A percentile compares a stretch with the other conserved stretches of the same genome.
Evolutionary conservation across 345 rosid species (phyloP).

Genomic region (Turnera subulata): DNA sequence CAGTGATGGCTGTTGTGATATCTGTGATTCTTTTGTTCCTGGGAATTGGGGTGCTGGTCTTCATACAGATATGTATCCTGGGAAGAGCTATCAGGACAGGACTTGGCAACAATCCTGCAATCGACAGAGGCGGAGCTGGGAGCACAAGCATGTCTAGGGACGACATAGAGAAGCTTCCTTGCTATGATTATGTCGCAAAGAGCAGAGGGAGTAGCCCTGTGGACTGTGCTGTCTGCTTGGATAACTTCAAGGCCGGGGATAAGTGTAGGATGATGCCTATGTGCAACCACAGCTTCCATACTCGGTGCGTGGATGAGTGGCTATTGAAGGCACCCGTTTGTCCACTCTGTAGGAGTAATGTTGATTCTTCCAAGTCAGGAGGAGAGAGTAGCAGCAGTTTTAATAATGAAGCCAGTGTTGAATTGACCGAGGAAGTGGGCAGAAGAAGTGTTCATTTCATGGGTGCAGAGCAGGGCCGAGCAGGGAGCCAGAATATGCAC

Average conservation of each 20-base stretch:
- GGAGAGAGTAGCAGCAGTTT: conserved; percentile 14
- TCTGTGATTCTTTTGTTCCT: conserved; percentile 34
- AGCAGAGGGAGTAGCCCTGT: conserved; percentile 32
- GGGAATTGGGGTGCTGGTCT: conserved; percentile 35
- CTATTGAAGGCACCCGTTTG: conserved; percentile 51
- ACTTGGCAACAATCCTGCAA: background rate
- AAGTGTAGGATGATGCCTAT: conserved; percentile 50
- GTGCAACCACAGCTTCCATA: conserved; percentile 57
- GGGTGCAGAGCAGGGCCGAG: no score
- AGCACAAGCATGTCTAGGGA: conserved; percentile 33
- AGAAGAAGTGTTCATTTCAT: no score
- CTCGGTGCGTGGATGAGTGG: conserved; percentile 51
- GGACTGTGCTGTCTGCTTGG: conserved; percentile 62
- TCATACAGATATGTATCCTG: conserved; percentile 39
- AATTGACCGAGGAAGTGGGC: no score
- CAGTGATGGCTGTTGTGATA: conserved; percentile 30
- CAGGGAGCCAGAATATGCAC: no score
- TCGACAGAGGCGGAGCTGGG: background rate
- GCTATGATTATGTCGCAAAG: conserved; percentile 36
- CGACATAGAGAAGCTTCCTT: conserved; percentile 55
- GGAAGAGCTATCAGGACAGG: conserved; percentile 33
- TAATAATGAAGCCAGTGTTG: no score
- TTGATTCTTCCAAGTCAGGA: conserved; percentile 21
- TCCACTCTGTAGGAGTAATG: conserved; percentile 45
- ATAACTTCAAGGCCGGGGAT: conserved; percentile 45